phyloP scores from a whole-genome alignment of 345 rosid species.

The Gossypium anomalum region DNA sequence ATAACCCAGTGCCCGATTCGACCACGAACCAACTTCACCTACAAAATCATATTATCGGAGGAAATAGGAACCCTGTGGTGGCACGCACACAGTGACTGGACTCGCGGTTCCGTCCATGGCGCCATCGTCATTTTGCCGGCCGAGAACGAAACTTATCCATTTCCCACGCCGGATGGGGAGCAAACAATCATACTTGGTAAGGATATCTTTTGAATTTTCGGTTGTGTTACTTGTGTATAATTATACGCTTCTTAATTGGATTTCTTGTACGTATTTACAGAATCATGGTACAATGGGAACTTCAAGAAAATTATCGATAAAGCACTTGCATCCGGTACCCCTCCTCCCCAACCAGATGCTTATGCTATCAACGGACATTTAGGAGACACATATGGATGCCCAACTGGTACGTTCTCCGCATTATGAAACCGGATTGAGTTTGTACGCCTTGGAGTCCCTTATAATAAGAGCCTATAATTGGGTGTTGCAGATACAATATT shows the following conservation, averaged over 20 bases:
- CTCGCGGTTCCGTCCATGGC: slow-evolving; percentile 39
- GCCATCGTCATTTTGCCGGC: slow-evolving; percentile 28
- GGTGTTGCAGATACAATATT: slow-evolving; percentile 21
- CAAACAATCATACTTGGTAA: slow-evolving; percentile 32
- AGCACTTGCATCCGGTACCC: slow-evolving; percentile 6
- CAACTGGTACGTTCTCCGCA: slow-evolving; percentile 15
- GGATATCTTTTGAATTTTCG: background rate
- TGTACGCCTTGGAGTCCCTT: background rate
- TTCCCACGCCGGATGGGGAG: slow-evolving; percentile 30
- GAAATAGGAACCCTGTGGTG: slow-evolving; percentile 59
- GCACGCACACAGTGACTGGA: slow-evolving; percentile 59
- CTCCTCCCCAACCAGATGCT: slow-evolving; percentile 6
- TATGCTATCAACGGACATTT: slow-evolving; percentile 33
- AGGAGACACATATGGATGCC: slow-evolving; percentile 25
- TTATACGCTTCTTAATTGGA: background rate
- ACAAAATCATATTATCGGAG: slow-evolving; percentile 23
- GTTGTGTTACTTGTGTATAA: background rate
- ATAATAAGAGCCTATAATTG: background rate
- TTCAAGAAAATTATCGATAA: slow-evolving; percentile 6
- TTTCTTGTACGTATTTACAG: slow-evolving; percentile 7
- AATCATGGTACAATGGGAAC: slow-evolving; percentile 21
- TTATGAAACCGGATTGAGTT: background rate
- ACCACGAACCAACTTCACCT: slow-evolving; percentile 35
- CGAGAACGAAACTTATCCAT: slow-evolving; percentile 25
- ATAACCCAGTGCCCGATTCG: slow-evolving; percentile 49